Conservation (phyloP, 129 eudicot genomes). For the Helianthus annuus region HanXRQr2.0-SUNRISE NC_035445.2:7883857-7884356, state of each 20-base stretch:
- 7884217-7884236: constrained; percentile 86
- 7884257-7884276: background rate
- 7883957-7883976: too few species aligned
- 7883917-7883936: too few species aligned
- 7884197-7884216: constrained; percentile 85
- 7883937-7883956: too few species aligned
- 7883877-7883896: too few species aligned
- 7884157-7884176: constrained; percentile 76
- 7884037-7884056: background rate
- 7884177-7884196: constrained; percentile 92
- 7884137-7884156: constrained; percentile 81
- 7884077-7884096: constrained; percentile 79
- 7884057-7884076: constrained; percentile 62
- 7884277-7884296: background rate
- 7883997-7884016: too few species aligned
- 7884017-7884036: constrained; percentile 16
- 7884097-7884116: constrained; percentile 84
- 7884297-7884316: too few species aligned
- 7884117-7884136: constrained; percentile 87
- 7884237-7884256: constrained; percentile 52
- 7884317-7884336: too few species aligned
- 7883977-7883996: too few species aligned
- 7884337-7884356: too few species aligned
- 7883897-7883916: too few species aligned
- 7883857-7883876: too few species aligned